A percentile compares a stretch with the other conserved stretches of the same genome.
Evolutionary conservation across 208 protist genomes (phyloP).

Genomic region (Trypanosoma platydactyli): DNA sequence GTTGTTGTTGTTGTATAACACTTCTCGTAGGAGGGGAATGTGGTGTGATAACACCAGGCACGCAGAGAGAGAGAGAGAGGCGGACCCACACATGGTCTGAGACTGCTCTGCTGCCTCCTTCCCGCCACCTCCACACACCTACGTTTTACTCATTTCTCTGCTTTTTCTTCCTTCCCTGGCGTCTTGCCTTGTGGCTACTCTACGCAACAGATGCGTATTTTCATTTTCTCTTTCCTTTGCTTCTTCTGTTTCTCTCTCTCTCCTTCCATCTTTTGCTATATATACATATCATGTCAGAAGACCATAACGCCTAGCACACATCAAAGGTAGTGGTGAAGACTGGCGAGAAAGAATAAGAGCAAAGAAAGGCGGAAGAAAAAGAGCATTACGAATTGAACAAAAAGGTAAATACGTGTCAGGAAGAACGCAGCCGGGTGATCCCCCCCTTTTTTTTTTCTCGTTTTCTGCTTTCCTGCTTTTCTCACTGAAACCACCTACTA

Average conservation of each 20-base stretch:
- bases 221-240: background rate
- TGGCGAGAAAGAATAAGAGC: background rate
- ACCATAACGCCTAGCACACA: background rate
- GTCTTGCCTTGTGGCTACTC: no score
- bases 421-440: background rate
- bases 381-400: background rate
- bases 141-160: background rate
- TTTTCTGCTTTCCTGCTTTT: constrained; percentile 10
- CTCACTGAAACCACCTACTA: background rate
- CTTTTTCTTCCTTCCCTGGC: constrained; percentile 3
- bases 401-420: background rate
- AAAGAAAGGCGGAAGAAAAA: background rate
- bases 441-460: constrained; percentile 7
- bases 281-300: no score
- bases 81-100: no score
- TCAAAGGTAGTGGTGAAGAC: background rate
- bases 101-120: no score
- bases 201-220: background rate
- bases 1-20: no score
- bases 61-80: no score
- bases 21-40: no score
- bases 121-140: background rate
- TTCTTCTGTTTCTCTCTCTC: background rate
- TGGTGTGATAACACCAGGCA: no score
- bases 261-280: background rate